Conservation (phyloP, 805 yeast species). For the Schwanniomyces vanrijiae region DNA sequence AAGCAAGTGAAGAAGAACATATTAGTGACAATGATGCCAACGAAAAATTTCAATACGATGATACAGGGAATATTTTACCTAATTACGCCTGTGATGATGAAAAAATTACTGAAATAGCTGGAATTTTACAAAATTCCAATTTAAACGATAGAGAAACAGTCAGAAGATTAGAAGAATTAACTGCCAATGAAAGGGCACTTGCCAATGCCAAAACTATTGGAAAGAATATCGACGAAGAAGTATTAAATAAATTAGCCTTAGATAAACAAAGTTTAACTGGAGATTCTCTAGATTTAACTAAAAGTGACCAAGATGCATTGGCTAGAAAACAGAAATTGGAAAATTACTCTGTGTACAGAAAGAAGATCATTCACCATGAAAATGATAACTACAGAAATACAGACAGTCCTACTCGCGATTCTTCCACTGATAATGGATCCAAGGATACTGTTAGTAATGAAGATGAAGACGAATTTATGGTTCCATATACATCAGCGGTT, state of each 20-base stretch:
- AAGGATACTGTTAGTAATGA: slow-evolving; percentile 6
- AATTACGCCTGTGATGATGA: slow-evolving; percentile 51
- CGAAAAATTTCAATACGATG: slow-evolving; percentile 57
- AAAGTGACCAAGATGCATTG: slow-evolving; percentile 46
- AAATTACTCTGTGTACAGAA: slow-evolving; percentile 57
- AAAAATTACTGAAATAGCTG: slow-evolving; percentile 37
- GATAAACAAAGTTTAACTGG: slow-evolving; percentile 44
- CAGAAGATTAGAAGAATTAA: slow-evolving; percentile 51
- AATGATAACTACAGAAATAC: slow-evolving; percentile 27
- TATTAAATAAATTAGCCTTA: slow-evolving; percentile 29
- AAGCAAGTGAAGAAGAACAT: slow-evolving; percentile 58
- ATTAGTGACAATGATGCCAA: slow-evolving; percentile 59
- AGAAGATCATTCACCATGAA: slow-evolving; percentile 59
- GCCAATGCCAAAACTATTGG: slow-evolving; percentile 55
- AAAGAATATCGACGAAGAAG: slow-evolving; percentile 30
- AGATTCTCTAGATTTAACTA: slow-evolving; percentile 41
- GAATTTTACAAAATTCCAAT: slow-evolving; percentile 38
- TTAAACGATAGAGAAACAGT: slow-evolving; percentile 47
- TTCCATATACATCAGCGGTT: slow-evolving; percentile 69
- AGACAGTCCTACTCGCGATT: slow-evolving; percentile 6
- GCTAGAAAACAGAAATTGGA: slow-evolving; percentile 52
- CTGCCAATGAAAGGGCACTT: slow-evolving; percentile 59
- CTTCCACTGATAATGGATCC: neutral
- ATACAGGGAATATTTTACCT: slow-evolving; percentile 59
- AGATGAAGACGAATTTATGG: slow-evolving; percentile 31